A percentile compares a stretch with the other conserved stretches of the same genome.
Conservation (phyloP, 2,329 filamentous ascomycete genomes). For the Diplocarpon rosae region DNA sequence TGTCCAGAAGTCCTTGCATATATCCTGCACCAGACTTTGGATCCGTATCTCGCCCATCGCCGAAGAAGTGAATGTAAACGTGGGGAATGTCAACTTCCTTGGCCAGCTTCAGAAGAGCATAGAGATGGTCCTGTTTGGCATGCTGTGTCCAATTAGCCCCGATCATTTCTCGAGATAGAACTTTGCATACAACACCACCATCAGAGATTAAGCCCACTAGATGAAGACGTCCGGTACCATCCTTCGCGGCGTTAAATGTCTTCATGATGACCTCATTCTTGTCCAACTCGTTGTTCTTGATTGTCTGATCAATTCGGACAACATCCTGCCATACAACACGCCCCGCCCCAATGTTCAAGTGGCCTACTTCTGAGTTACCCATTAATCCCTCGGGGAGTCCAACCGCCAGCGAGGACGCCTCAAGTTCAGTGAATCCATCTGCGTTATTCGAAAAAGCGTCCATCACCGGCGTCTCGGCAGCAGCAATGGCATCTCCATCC, state of each 20-base stretch:
- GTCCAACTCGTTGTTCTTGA: constrained; percentile 43
- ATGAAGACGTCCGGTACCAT: constrained; percentile 85
- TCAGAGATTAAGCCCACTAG: constrained; percentile 87
- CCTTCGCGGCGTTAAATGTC: constrained; percentile 68
- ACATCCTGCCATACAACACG: constrained; percentile 98
- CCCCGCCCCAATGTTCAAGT: constrained; percentile 96
- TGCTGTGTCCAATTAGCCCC: constrained; percentile 41
- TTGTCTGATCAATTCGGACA: constrained; percentile 85
- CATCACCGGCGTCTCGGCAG: constrained; percentile 90
- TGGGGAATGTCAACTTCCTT: constrained; percentile 80
- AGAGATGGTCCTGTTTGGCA: constrained; percentile 88
- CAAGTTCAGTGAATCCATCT: constrained; percentile 82
- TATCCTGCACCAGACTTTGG: constrained; percentile 86
- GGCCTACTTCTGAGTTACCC: constrained; percentile 98
- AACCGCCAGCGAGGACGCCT: constrained; percentile 91
- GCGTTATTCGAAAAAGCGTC: constrained; percentile 75
- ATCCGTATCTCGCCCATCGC: constrained; percentile 93
- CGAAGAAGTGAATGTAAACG: constrained; percentile 98
- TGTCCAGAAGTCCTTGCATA: constrained; percentile 75
- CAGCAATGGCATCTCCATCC: constrained; percentile 89
- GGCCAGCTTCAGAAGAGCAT: constrained; percentile 76
- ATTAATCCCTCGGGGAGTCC: constrained; percentile 94
- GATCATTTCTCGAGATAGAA: neutral
- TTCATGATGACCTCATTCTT: constrained; percentile 32
- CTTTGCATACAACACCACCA: constrained; percentile 64